Evolutionary conservation across 768 basidiomycete species (phyloP).

Genomic region (Pleurotus platypus): DNA sequence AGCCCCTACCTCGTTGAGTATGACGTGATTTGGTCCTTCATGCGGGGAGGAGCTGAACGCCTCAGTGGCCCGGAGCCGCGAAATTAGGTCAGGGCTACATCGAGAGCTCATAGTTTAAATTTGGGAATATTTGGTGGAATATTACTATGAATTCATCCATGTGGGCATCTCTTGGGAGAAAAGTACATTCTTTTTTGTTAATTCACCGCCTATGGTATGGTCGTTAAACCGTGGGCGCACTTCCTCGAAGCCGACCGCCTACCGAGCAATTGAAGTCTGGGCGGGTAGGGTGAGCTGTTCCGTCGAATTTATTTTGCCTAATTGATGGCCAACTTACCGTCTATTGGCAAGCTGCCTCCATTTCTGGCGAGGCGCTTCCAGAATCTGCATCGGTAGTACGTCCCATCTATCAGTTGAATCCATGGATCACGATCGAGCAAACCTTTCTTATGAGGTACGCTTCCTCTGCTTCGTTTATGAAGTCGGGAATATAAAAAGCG

Average conservation of each 20-base stretch:
- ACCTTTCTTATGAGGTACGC: constrained; percentile 76
- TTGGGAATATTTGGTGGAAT: no score
- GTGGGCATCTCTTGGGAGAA: constrained; percentile 66
- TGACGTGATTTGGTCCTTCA: constrained; percentile 79
- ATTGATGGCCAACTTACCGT: constrained; percentile 40
- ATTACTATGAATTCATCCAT: constrained; percentile 69
- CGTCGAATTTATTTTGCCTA: not conserved
- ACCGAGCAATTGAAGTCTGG: constrained; percentile 79
- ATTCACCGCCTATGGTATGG: constrained; percentile 59
- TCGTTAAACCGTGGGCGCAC: constrained; percentile 1
- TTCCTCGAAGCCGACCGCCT: constrained; percentile 13
- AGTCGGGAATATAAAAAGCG: constrained; percentile 11
- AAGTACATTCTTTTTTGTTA: constrained; percentile 64
- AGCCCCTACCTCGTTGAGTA: constrained; percentile 72
- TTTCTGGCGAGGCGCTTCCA: constrained; percentile 71
- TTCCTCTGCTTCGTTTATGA: constrained; percentile 56
- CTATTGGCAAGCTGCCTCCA: constrained; percentile 79
- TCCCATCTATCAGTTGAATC: no score
- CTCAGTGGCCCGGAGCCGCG: constrained; percentile 61
- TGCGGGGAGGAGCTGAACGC: constrained; percentile 64
- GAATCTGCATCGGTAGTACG: constrained; percentile 46
- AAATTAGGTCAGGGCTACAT: constrained; percentile 74
- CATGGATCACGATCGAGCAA: not conserved
- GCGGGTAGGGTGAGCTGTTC: not conserved
- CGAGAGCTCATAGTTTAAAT: not conserved